These are phyloP conservation scores for Xylogone sp. DNA, from an alignment of 2,329 filamentous ascomycete genomes.

Conservation along the genomic window DNA sequence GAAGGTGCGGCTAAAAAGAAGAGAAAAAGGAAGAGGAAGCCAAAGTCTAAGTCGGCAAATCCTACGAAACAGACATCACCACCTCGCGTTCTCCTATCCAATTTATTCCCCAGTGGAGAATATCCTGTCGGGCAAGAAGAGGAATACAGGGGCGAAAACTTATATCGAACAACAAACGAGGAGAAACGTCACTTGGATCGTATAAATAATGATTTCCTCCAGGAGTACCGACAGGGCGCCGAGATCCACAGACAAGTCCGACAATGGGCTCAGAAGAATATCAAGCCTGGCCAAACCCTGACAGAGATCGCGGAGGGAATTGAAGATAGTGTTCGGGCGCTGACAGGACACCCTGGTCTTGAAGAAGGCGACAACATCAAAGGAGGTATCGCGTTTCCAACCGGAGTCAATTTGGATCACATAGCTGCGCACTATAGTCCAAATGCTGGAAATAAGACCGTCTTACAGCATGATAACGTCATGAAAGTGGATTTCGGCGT, in stretches of 20 bases:
- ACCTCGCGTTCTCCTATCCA: slow-evolving; percentile 68
- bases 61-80: slow-evolving; percentile 73
- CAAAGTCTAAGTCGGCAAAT: slow-evolving; percentile 45
- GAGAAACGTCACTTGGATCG: slow-evolving; percentile 82
- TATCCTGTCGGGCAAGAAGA: slow-evolving; percentile 78
- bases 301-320: slow-evolving; percentile 86
- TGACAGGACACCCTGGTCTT: slow-evolving; percentile 73
- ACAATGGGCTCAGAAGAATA: slow-evolving; percentile 75
- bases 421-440: slow-evolving; percentile 85
- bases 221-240: slow-evolving; percentile 79
- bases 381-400: slow-evolving; percentile 84
- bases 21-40: slow-evolving; percentile 72
- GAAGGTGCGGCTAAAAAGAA: slow-evolving; percentile 53
- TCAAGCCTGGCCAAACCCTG: slow-evolving; percentile 76
- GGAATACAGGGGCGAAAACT: slow-evolving; percentile 74
- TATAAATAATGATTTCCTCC: slow-evolving; percentile 73
- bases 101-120: slow-evolving; percentile 66
- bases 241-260: slow-evolving; percentile 87
- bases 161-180: slow-evolving; percentile 75
- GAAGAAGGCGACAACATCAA: slow-evolving; percentile 74
- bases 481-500: slow-evolving; percentile 74
- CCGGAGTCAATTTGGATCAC: slow-evolving; percentile 78
- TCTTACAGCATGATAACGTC: slow-evolving; percentile 62
- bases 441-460: slow-evolving; percentile 79
- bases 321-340: slow-evolving; percentile 72